Percentiles rank a stretch among this genome's conserved stretches.
Conservation (phyloP, 1,139 yeast genomes). For the Kodamaea plutei region DNA sequence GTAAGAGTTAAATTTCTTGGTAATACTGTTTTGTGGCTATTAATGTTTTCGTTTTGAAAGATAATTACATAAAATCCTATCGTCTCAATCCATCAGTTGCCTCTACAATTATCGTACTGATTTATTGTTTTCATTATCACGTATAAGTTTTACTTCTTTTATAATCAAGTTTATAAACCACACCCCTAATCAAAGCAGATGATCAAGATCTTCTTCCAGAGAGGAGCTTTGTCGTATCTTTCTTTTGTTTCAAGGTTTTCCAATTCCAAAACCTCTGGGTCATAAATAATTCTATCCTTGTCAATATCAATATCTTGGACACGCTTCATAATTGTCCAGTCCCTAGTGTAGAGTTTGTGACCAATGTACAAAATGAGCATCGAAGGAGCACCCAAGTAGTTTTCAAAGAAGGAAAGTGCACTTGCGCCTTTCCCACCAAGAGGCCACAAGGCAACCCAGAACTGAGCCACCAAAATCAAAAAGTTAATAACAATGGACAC, state of each 20-base stretch:
- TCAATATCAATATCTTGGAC: slow-evolving; percentile 19
- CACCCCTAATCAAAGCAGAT: slow-evolving; percentile 16
- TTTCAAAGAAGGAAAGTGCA: slow-evolving; percentile 21
- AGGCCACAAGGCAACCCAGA: slow-evolving; percentile 26
- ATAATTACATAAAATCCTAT: no score
- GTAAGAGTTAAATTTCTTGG: no score
- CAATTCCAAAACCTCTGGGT: slow-evolving; percentile 22
- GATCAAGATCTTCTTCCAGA: slow-evolving; percentile 19
- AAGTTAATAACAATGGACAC: slow-evolving; percentile 19
- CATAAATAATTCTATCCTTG: slow-evolving; percentile 20
- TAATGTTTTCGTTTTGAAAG: no score
- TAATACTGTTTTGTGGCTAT: no score
- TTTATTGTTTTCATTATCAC: no score
- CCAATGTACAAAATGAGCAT: slow-evolving; percentile 20
- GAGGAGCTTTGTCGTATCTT: slow-evolving; percentile 18
- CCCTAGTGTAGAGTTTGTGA: slow-evolving; percentile 20
- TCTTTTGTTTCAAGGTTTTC: slow-evolving; percentile 21
- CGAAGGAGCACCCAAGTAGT: slow-evolving; percentile 21
- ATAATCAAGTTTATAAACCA: no score
- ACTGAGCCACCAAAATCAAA: slow-evolving; percentile 19
- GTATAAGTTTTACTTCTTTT: no score
- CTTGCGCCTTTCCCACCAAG: slow-evolving; percentile 19
- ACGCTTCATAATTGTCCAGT: slow-evolving; percentile 19
- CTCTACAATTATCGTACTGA: no score
- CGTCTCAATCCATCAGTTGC: no score